Base-by-base conservation (phyloP, 768 basidiomycete species). In the Leccinum imitatum region DNA sequence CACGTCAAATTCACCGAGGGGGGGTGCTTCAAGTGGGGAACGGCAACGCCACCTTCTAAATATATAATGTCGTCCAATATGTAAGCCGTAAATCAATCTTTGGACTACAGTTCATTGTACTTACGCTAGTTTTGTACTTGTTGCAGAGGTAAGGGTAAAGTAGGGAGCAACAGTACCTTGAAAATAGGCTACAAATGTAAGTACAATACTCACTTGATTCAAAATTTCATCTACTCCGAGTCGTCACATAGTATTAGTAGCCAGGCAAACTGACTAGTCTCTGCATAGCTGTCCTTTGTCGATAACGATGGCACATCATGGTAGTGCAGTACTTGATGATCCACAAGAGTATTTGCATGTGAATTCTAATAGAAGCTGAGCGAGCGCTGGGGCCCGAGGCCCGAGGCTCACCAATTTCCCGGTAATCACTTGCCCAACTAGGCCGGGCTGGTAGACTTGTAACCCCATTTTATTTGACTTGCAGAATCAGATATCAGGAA, bases 201-300 rank as follows among this genome's bases (percentile, higher is more conserved):
- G 11, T 14, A 6, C 13, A 5, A 35, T 35, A 35, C 33, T 14
- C 13, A 35, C 33, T 35, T 35, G 33, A 6, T 0, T 35, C 13
- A 35, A 14, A 35, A 6, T 35, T 35, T 14, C 33, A 11, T 33
- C 33, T 33, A 31, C 31, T 30, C 30, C 2, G 30, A 30, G 30
- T 30, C 30, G 30, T 30, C 30, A 30, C 30, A 30, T 27, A 27
- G 7, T 27, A 27, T 30, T 2, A 30, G 9, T 30, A 31, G 31
- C 10, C 31, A 11, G 10, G 31, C 31, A 31, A 4, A 10, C 30
- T 9, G 33, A 35, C 33, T 35, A 35, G 33, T 14, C 62, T 48
- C n/a, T 68, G 23, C 57, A 17, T 6, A 31, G 51, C 13, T 39
- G 58, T 25, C 30, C 62, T 23, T 63, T 56, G 8, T 53, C 33